Base-by-base conservation (phyloP, 768 basidiomycete genomes). In the Fistulinella prunicolor region DNA sequence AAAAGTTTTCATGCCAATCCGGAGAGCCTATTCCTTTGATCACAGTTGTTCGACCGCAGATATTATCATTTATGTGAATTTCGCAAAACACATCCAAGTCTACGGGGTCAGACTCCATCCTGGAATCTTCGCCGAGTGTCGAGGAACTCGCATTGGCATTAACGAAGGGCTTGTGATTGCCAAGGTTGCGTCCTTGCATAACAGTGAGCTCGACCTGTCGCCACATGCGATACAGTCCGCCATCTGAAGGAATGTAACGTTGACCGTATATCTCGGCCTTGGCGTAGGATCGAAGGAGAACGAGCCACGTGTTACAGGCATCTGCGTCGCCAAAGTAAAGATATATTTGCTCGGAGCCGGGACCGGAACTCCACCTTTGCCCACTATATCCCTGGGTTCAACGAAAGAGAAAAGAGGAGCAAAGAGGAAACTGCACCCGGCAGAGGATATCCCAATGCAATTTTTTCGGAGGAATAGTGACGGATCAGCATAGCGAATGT, bases 151-250 rank as follows among this genome's bases (percentile, higher is more conserved):
- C 51, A 41, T 51, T 45, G 5, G 46, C 21, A 10, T 59, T 58
- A 24, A 60, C 42, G 45, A 70, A 59, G 4, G 70, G 63, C 16
- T 71, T 79, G 36, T 71, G 65, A 49, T 72, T 73, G 40, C 86
- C 86, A 26, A 94, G 71, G 58, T 84, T 83, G 34, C 89, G 81
- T 12, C 82, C 89, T 66, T 89, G 85, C 32, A 85, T 73, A 46
- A 90, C 73, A 24, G 79, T 78, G 21, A 93, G 70, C 53, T 88
- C 81, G 20, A 93, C 75, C 63, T 88, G 86, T 42, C 92, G 77
- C 86, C 88, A 93, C 80, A 93, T 86, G 46, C 91, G 83, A 67
- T 89, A 91, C 10, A 86, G 79, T 7, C 89, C 89, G 36, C 85
- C 86, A 50, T 83, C 83, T 42, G 66, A 59, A 19, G 79, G 73